Percentiles rank a stretch among this genome's conserved stretches.
Conservation (phyloP, 352 stramenopile species). For the Globisporangium carolinianum region DNA sequence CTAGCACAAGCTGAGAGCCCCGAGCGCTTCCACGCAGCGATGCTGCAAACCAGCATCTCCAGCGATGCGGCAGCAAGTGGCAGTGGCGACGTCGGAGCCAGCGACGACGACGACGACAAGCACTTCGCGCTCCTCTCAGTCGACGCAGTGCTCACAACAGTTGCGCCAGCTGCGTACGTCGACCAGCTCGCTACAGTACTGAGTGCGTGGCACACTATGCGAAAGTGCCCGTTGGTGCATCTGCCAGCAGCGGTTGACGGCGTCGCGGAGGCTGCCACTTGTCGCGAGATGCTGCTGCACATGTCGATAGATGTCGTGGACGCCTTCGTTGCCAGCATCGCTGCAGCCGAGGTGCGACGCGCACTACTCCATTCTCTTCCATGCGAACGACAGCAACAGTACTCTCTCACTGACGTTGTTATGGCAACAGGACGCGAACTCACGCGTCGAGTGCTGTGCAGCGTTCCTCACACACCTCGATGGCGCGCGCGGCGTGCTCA, state of each 20-base stretch:
- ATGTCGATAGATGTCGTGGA: slow-evolving; percentile 16
- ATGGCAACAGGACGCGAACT: slow-evolving; percentile 1
- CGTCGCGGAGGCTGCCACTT: slow-evolving; percentile 25
- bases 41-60: slow-evolving; percentile 14
- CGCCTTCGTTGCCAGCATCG: slow-evolving; percentile 14
- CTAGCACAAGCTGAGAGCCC: slow-evolving; percentile 27
- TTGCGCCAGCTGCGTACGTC: slow-evolving; percentile 24
- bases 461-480: slow-evolving; percentile 34
- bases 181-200: slow-evolving; percentile 41
- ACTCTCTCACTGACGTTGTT: no score
- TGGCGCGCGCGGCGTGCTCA: slow-evolving; percentile 50
- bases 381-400: no score
- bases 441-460: slow-evolving; percentile 4
- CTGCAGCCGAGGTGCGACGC: background rate
- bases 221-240: slow-evolving; percentile 25
- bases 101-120: slow-evolving; percentile 1
- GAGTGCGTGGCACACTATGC: slow-evolving; percentile 23
- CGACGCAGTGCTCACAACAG: slow-evolving; percentile 10
- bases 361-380: no score
- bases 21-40: slow-evolving; percentile 28
- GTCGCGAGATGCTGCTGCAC: slow-evolving; percentile 21
- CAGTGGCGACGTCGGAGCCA: background rate
- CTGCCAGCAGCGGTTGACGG: slow-evolving; percentile 22
- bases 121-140: background rate
- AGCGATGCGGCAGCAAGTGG: background rate